A percentile compares a stretch with the other conserved stretches of the same genome.
Evolutionary conservation across 139 green algal species (phyloP).

Genomic region (Nannochloris sp.): DNA sequence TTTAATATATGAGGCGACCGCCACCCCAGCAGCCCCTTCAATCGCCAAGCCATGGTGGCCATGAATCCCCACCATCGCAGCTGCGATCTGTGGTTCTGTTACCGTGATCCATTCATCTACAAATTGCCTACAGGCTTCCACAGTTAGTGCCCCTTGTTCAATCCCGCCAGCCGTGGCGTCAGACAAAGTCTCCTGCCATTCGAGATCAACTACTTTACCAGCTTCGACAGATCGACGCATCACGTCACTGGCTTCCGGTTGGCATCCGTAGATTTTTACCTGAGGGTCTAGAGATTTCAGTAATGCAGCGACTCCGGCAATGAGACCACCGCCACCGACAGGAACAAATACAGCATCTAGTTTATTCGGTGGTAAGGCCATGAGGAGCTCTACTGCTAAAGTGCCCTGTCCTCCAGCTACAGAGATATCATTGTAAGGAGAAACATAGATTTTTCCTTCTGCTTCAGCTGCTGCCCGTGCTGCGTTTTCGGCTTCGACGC

Average conservation of each 20-base stretch:
- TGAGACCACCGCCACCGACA: constrained; percentile 59
- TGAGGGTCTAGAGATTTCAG: constrained; percentile 36
- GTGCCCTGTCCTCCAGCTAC: constrained; percentile 50
- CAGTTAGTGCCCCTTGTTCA: constrained; percentile 37
- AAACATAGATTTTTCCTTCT: constrained; percentile 30
- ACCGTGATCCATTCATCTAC: constrained; percentile 54
- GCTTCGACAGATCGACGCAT: constrained; percentile 42
- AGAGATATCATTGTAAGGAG: constrained; percentile 52
- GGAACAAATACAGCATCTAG: constrained; percentile 51
- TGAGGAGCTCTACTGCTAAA: constrained; percentile 47
- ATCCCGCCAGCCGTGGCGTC: constrained; percentile 38
- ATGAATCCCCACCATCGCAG: constrained; percentile 37
- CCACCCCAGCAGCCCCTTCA: constrained; percentile 47
- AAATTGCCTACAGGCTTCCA: constrained; percentile 34
- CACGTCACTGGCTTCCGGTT: constrained; percentile 36
- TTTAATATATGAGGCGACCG: constrained; percentile 38
- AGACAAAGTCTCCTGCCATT: constrained; percentile 33
- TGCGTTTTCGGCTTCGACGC: constrained; percentile 36
- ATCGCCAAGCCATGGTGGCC: constrained; percentile 36
- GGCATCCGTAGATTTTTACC: constrained; percentile 45
- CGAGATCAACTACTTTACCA: constrained; percentile 18
- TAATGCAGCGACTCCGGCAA: constrained; percentile 41
- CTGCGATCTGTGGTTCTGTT: constrained; percentile 49
- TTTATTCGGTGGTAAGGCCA: constrained; percentile 8
- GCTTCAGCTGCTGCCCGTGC: constrained; percentile 24